Evolutionary conservation across 176 grass and related monocot species (phyloP), one percentile per base, ranked within the genome.

Genomic region (Cenchrus americanus): DNA sequence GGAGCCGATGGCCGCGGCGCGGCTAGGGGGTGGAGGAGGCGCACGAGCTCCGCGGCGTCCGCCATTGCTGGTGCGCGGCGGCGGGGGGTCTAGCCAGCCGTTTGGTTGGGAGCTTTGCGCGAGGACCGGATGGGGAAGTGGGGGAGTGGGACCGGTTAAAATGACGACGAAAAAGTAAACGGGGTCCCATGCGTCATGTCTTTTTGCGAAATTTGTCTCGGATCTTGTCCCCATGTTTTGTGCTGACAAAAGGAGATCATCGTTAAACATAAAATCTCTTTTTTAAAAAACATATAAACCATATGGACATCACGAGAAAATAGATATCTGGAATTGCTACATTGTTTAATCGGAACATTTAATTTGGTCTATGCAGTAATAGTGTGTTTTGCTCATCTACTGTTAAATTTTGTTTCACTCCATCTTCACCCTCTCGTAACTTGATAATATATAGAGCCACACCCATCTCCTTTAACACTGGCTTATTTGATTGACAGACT

Each of bases 1-100:
- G 44, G 26, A 62, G 22, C 62, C 76, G 61, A 15, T 19, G 27
- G 49, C 1, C 60, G 69, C 15, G 11, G 63, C 64, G 55, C 78
- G 19, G 53, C 21, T 8, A 32, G 65, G 37, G 48, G 48, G 65
- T 72, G 48, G 88, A 86, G 19, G 47, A 68, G 83, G 37, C 72
- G 83, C 78, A 12, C 66, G 57, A 89, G 71, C 72, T 89, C 88
- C 57, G 85, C 73, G 7, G 78, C 40, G 54, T 82, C 83, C 83
- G 79, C 88, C 88, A 89, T 89, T 89, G 70, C 83, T 64, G 49
- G 58, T n/a, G 54, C 40, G 57, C 57, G 57, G 57, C 64, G 32
- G 78, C 41, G 80, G 76, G 71, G 21, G 80, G 44, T 71, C 59
- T 30, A 48, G 69, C 12, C 42, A 69, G 34, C 34, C 34, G 34